A percentile compares a stretch with the other conserved stretches of the same genome.
Evolutionary conservation across 768 basidiomycete species (phyloP).

Genomic region (Tricholoma hemisulphureum): DNA sequence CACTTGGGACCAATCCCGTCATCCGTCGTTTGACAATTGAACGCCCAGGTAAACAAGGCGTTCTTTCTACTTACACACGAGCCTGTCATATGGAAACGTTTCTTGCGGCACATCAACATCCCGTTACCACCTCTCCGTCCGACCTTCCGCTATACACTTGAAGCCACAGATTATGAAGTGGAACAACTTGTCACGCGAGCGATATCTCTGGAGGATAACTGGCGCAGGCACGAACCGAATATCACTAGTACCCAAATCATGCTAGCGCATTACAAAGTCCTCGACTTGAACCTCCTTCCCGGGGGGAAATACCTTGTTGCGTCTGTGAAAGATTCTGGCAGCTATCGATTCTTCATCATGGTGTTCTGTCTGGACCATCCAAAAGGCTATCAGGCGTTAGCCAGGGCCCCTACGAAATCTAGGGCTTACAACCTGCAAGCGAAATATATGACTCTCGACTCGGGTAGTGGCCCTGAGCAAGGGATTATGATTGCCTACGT

Average conservation of each 20-base stretch:
- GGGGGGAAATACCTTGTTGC: slow-evolving; percentile 69
- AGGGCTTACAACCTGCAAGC: slow-evolving; percentile 61
- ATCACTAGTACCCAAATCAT: slow-evolving; percentile 27
- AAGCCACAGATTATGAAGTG: slow-evolving; percentile 40
- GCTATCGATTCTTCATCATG: slow-evolving; percentile 47
- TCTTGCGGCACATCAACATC: slow-evolving; percentile 51
- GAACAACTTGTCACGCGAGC: slow-evolving; percentile 63
- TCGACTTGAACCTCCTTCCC: slow-evolving; percentile 57
- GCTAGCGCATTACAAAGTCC: slow-evolving; percentile 36
- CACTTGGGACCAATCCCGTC: not conserved
- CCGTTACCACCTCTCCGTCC: slow-evolving; percentile 63
- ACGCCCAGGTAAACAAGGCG: slow-evolving; percentile 50
- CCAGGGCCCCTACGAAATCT: slow-evolving; percentile 44
- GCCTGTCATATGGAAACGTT: slow-evolving; percentile 67
- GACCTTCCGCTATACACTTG: slow-evolving; percentile 43
- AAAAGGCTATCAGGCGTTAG: slow-evolving; percentile 43
- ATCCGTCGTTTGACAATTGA: not conserved
- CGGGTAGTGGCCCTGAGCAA: slow-evolving; percentile 16
- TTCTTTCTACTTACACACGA: slow-evolving; percentile 67
- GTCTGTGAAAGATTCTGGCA: slow-evolving; percentile 47
- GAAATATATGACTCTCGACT: slow-evolving; percentile 52
- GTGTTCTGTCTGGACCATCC: slow-evolving; percentile 60
- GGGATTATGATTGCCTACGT: slow-evolving; percentile 60
- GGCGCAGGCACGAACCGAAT: slow-evolving; percentile 43
- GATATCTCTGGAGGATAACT: slow-evolving; percentile 59